Evolutionary conservation across 2,329 filamentous ascomycete genomes (phyloP), one percentile per base, ranked within the genome.

Genomic region (Stagonosporopsis chrysanthemi): DNA sequence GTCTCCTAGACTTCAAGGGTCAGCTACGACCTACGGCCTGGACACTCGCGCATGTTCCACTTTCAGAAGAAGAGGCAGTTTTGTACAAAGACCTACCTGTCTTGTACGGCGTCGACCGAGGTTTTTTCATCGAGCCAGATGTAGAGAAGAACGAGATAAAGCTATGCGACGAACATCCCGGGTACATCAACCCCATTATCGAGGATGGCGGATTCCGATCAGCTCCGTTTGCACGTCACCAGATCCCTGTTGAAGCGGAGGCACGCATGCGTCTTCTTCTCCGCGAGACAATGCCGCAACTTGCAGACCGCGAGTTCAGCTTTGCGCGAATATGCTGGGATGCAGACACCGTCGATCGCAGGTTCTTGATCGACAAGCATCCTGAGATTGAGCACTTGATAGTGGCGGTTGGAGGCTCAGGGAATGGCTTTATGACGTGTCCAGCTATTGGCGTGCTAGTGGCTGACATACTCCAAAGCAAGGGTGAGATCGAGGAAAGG

Each of bases 261-360:
- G 60, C 71, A 6, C 77, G 81, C 2, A 75, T 82, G n/a, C 76
- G 81, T 4, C 69, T 73, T 6, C 81, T 85, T 46, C 67, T 86
- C 12, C 66, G 66, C 8, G 81, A 83, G 38, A 82, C 79, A 1
- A 82, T 85, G 79, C 83, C 83, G 0, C 81, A 85, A 51, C 77
- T 85, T 4, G 78, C 80, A 0, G 67, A 79, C 2, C 78, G 83
- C 2, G 76, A 77, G 0, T 80, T 85, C 46, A 77, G 71, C 19
- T 84, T 82, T 58, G 81, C 81, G 7, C 75, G 82, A 15, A 80
- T 86, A 29, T 86, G 83, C 70, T 86, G 84, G 83, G 83, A 83
- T 63, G 79, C 83, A 0, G 84, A 86, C 62, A 86, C 83, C 0
- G 78, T 80, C 0, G 82, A 86, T 65, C 77, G 82, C 2, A 75